These are phyloP conservation scores for Thielaviopsis ethacetica DNA, from an alignment of 2,329 filamentous ascomycete genomes.

Conservation along the genomic window DNA sequence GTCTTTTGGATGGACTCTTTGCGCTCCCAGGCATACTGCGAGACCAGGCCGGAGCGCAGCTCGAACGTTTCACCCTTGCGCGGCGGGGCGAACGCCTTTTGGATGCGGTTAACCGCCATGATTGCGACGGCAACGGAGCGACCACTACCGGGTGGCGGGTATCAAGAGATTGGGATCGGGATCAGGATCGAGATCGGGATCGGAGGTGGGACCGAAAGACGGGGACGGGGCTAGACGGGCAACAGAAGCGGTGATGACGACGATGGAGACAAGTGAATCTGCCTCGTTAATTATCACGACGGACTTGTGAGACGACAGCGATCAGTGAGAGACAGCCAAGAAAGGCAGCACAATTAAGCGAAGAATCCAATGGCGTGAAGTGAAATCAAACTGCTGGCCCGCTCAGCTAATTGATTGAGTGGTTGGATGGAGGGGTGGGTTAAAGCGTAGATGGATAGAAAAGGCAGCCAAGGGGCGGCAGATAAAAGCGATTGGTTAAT, in stretches of 20 bases:
- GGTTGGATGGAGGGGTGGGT: no score
- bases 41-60: conserved; percentile 84
- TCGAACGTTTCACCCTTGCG: conserved; percentile 98
- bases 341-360: neutral
- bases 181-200: neutral
- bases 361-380: neutral
- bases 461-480: neutral
- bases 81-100: conserved; percentile 81
- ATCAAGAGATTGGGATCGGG: neutral
- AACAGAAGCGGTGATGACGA: neutral
- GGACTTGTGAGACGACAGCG: neutral
- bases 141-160: neutral
- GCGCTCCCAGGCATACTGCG: conserved; percentile 97
- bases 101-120: conserved; percentile 94
- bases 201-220: neutral
- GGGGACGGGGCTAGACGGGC: neutral
- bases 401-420: neutral
- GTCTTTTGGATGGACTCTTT: conserved; percentile 99
- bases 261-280: neutral
- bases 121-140: neutral
- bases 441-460: neutral
- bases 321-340: neutral
- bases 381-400: neutral
- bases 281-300: neutral
- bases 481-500: neutral